Conservation (phyloP, 2,329 filamentous ascomycete genomes). For the Sporothrix schenckii region DNA sequence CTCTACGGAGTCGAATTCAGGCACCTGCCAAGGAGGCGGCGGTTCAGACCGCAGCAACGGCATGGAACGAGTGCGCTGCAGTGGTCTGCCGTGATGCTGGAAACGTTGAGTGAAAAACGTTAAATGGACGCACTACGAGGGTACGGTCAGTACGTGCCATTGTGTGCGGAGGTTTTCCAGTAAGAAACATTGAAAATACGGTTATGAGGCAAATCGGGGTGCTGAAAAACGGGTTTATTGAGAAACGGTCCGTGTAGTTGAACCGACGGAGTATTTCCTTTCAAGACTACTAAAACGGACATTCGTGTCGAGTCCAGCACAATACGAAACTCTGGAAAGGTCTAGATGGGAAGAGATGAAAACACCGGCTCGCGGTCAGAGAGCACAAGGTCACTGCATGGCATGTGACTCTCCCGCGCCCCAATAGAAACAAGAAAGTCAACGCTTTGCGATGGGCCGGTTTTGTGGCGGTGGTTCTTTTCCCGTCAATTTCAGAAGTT, state of each 20-base stretch:
- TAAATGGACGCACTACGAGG: too few species aligned
- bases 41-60: conserved; percentile 15
- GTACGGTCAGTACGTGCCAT: background rate
- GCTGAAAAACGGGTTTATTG: background rate
- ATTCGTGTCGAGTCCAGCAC: background rate
- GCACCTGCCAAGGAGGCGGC: background rate
- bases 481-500: background rate
- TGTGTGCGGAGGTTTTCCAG: background rate
- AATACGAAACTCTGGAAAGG: background rate
- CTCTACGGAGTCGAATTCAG: background rate
- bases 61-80: conserved; percentile 2
- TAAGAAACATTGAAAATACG: background rate
- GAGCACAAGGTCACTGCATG: conserved; percentile 19
- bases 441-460: background rate
- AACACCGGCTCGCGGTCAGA: conserved; percentile 11
- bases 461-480: background rate
- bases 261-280: background rate
- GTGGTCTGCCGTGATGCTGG: too few species aligned
- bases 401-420: conserved; percentile 26
- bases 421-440: conserved; percentile 18
- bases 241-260: background rate
- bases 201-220: background rate
- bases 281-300: background rate
- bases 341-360: background rate
- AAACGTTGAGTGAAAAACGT: background rate